phyloP scores from a whole-genome alignment of 352 stramenopile species.

The Phytophthora palmivora region DNA sequence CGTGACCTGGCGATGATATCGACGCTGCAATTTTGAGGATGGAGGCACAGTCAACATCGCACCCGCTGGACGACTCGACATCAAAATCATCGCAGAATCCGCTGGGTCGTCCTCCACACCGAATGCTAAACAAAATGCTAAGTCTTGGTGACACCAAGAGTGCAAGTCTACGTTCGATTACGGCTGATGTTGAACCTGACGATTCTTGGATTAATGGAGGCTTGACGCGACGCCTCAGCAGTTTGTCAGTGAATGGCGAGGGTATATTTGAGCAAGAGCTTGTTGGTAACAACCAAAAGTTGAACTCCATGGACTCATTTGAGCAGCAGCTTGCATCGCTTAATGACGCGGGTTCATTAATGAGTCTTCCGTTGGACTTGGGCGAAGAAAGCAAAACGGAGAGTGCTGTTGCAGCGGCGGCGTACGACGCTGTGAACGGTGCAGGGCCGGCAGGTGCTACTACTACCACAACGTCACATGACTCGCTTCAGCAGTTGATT shows the following conservation, averaged over 20 bases:
- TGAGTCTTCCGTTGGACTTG: constrained; percentile 39
- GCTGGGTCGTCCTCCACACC: constrained; percentile 28
- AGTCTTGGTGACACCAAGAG: constrained; percentile 64
- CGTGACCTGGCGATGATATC: constrained; percentile 41
- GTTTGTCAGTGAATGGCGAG: constrained; percentile 49
- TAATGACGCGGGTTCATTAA: constrained; percentile 42
- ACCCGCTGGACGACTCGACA: constrained; percentile 26
- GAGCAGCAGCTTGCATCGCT: constrained; percentile 54
- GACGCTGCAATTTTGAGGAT: constrained; percentile 45
- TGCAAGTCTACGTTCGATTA: constrained; percentile 59
- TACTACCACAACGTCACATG: constrained; percentile 25
- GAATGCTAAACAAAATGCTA: constrained; percentile 54
- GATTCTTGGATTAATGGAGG: constrained; percentile 58
- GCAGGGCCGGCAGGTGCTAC: constrained; percentile 7
- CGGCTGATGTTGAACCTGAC: constrained; percentile 54
- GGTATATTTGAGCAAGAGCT: constrained; percentile 40
- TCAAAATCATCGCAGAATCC: constrained; percentile 21
- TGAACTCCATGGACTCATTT: constrained; percentile 41
- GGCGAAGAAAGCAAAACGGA: constrained; percentile 29
- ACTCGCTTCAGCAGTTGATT: constrained; percentile 48
- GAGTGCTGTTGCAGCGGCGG: constrained; percentile 21
- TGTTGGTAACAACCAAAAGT: constrained; percentile 40
- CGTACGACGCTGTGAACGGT: constrained; percentile 31
- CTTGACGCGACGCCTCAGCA: constrained; percentile 56
- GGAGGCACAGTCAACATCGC: constrained; percentile 26